Percentiles rank a stretch among this genome's conserved stretches.
Evolutionary conservation across 2,329 filamentous ascomycete genomes (phyloP).

Genomic region (Trichophaea hybrida): DNA sequence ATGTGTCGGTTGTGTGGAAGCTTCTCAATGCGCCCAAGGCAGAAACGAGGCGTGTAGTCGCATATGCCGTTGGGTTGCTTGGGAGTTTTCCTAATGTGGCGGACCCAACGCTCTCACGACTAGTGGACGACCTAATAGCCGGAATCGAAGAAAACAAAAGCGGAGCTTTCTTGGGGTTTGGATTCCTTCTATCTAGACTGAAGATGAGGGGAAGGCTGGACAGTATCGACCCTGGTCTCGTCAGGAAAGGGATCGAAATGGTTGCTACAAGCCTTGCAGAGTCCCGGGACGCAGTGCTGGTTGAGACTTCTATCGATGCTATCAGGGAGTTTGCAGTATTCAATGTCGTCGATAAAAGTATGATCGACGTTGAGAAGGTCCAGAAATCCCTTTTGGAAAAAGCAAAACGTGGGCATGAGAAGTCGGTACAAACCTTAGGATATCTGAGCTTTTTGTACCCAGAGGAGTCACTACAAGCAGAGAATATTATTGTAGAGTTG

Average conservation of each 20-base stretch:
- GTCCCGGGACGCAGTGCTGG: conserved; percentile 42
- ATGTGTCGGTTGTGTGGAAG: conserved; percentile 40
- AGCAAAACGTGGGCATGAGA: conserved; percentile 68
- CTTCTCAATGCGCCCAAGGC: conserved; percentile 8
- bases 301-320: conserved; percentile 43
- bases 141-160: conserved; percentile 3
- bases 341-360: conserved; percentile 33
- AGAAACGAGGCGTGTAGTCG: conserved; percentile 10
- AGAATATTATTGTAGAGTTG: conserved; percentile 49
- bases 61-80: conserved; percentile 13
- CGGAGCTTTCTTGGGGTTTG: conserved; percentile 45
- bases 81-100: conserved; percentile 10
- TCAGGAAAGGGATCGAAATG: conserved; percentile 34
- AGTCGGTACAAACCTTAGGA: conserved; percentile 67
- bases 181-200: conserved; percentile 44
- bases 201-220: conserved; percentile 36
- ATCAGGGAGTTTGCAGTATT: conserved; percentile 50
- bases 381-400: conserved; percentile 49
- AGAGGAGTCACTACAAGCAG: conserved; percentile 31
- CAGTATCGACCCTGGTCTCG: conserved; percentile 30
- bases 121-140: conserved; percentile 9
- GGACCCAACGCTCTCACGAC: background rate
- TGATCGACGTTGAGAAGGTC: conserved; percentile 31
- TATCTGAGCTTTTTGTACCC: conserved; percentile 52
- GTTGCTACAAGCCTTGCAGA: conserved; percentile 40